phyloP scores from a whole-genome alignment of 257 asterid species.

The Fraxinus anomala region DNA sequence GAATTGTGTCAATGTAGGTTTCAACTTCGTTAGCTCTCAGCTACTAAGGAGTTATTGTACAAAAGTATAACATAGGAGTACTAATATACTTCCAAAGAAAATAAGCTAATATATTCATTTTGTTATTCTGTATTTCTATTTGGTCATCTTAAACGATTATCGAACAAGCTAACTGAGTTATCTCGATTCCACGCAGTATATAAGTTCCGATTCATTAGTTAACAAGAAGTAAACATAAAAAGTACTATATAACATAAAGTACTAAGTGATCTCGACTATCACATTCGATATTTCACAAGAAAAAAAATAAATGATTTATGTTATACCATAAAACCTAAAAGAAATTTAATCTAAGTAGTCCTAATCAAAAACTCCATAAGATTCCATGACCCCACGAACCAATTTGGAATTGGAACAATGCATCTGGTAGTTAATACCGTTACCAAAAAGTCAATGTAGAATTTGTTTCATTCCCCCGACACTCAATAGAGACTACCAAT shows the following conservation, averaged over 20 bases:
- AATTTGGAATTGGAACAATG: conserved; percentile 24
- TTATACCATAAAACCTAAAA: conserved; percentile 20
- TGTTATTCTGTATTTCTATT: not conserved
- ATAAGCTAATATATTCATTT: not conserved
- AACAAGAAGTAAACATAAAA: no score
- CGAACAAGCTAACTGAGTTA: no score
- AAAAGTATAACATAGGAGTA: no score
- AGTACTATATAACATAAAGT: no score
- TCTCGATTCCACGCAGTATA: no score
- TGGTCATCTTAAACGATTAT: not conserved
- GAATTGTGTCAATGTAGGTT: no score
- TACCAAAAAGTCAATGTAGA: conserved; percentile 36
- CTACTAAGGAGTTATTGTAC: no score
- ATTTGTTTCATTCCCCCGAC: conserved; percentile 24
- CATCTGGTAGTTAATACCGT: conserved; percentile 63
- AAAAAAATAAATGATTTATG: conserved; percentile 20
- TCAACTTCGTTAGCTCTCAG: no score
- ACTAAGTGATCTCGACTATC: no score
- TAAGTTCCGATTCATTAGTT: no score
- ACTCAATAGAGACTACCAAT: not conserved
- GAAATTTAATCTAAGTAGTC: conserved; percentile 14
- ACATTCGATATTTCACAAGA: not conserved
- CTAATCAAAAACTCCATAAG: conserved; percentile 27
- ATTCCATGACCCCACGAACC: conserved; percentile 44
- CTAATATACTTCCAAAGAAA: no score